Evolutionary conservation across 2,329 filamentous ascomycete species (phyloP), one percentile per base, ranked within the genome.

Genomic region (Penicillium sp.): DNA sequence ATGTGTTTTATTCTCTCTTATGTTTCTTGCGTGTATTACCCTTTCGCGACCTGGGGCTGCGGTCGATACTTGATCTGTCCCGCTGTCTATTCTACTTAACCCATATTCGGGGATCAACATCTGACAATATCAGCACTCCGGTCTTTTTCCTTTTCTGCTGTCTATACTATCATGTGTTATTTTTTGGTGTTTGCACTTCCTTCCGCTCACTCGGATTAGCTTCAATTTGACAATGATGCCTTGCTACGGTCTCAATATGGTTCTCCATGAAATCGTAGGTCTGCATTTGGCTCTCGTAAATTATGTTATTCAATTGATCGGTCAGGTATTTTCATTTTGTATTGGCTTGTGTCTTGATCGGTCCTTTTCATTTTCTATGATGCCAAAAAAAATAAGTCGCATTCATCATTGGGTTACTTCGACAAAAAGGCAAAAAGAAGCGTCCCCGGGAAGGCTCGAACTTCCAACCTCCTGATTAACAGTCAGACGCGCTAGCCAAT

Each of bases 401-500:
- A 20, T 15, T 12, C 26, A n/a, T 11, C 27, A 20, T 15, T 12
- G 3, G 15, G 8, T 29, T 14, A 8, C n/a, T 5, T 2, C n/a
- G 23, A 18, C 31, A 25, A 35, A 14, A 47, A 46, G 49, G 25
- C 40, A 45, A 49, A 50, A 53, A 54, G 20, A 45, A 18, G 27
- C 70, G 69, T 72, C 69, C 70, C 70, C 67, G 70, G 69, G 69
- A 73, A 72, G 69, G 70, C 69, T 73, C 67, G 70, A 73, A 73
- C 70, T 71, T 72, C 69, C 69, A 71, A 70, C 69, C 68, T 73
- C 68, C 62, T 61, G 64, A 68, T 68, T 70, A 69, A 70, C 67
- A 69, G 67, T 69, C 67, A 64, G 66, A 70, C 67, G 67, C 67
- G 67, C 67, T 69, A 69, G 59, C 67, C 67, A 53, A 69, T 70